Conservation (phyloP, 805 yeast species). For the Debaryomyces tyrocola region DNA sequence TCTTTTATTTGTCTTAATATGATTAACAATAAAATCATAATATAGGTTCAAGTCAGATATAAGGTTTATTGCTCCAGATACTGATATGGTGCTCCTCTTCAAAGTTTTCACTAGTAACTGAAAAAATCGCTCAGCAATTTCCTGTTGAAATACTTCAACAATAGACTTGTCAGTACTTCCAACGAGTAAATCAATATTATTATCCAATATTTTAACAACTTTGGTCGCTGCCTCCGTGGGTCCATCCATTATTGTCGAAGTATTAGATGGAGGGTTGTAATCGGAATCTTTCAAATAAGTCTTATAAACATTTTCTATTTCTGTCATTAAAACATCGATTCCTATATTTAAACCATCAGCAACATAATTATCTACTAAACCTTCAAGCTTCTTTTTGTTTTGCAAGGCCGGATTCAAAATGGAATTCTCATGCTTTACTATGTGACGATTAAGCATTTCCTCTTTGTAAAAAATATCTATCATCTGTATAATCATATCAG, state of each 20-base stretch:
- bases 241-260: constrained; percentile 19
- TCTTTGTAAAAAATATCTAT: constrained; percentile 85
- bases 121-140: constrained; percentile 85
- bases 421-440: constrained; percentile 71
- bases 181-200: constrained; percentile 69
- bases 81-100: constrained; percentile 68
- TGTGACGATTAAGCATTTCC: constrained; percentile 60
- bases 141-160: constrained; percentile 91
- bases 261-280: constrained; percentile 49
- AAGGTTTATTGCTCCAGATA: constrained; percentile 77
- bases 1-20: constrained; percentile 56
- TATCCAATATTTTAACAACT: constrained; percentile 60
- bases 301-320: constrained; percentile 62
- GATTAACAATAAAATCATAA: constrained; percentile 60
- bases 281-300: constrained; percentile 60
- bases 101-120: constrained; percentile 72
- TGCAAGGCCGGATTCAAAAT: constrained; percentile 76
- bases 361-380: constrained; percentile 78
- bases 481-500: constrained; percentile 92
- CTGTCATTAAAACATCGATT: constrained; percentile 82
- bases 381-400: constrained; percentile 79
- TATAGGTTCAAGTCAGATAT: constrained; percentile 81
- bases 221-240: constrained; percentile 64
- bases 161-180: constrained; percentile 87
- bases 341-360: constrained; percentile 94